phyloP scores from a whole-genome alignment of 768 basidiomycete genomes.

The Dioszegia hungarica region DNA sequence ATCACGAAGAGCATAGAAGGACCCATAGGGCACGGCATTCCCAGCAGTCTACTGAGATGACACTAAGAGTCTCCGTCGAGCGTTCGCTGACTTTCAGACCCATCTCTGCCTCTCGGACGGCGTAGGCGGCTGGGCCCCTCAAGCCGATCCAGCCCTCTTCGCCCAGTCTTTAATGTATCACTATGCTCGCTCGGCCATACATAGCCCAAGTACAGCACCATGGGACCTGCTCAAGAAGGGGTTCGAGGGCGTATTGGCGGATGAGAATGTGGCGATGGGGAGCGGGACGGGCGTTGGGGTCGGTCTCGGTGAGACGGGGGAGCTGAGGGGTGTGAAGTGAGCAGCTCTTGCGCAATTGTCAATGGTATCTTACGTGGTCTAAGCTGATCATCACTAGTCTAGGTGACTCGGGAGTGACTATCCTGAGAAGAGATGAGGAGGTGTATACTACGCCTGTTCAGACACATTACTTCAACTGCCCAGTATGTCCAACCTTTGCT shows the following conservation, averaged over 20 bases:
- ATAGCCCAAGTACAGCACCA: conserved; percentile 17
- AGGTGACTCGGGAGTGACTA: conserved; percentile 47
- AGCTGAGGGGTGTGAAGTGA: conserved; percentile 51
- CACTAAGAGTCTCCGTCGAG: background rate
- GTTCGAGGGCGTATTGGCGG: conserved; percentile 35
- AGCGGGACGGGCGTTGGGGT: conserved; percentile 27
- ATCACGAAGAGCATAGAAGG: no score
- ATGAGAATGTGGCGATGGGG: conserved; percentile 41
- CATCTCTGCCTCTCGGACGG: conserved; percentile 81
- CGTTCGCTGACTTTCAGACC: conserved; percentile 14
- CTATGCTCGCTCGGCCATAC: conserved; percentile 26
- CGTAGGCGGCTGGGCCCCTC: conserved; percentile 84
- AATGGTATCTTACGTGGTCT: background rate
- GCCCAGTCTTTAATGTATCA: conserved; percentile 88
- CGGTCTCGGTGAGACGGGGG: conserved; percentile 21
- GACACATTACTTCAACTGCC: conserved; percentile 48
- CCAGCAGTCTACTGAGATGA: no score
- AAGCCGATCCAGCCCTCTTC: conserved; percentile 82
- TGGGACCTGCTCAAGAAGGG: conserved; percentile 34
- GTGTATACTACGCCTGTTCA: conserved; percentile 31
- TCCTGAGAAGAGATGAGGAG: conserved; percentile 39
- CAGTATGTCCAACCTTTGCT: conserved; percentile 22
- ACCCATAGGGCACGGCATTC: no score
- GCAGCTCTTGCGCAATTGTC: conserved; percentile 4
- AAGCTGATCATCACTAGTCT: conserved; percentile 31